phyloP scores from a whole-genome alignment of 2,329 filamentous ascomycete genomes.

The Penicillium sp. region DNA sequence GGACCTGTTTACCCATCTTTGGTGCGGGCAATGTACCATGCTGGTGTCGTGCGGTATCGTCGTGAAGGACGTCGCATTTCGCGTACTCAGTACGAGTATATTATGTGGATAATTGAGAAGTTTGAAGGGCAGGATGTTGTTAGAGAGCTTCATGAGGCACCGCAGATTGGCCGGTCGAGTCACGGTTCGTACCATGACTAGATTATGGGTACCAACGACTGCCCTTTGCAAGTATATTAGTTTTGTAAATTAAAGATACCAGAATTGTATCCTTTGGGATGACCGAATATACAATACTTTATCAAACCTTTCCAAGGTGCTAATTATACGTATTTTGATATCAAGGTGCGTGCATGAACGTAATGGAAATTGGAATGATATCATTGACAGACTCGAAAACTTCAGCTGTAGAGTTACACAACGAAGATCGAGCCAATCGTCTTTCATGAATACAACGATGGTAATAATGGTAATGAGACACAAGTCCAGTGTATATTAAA shows the following conservation, averaged over 20 bases:
- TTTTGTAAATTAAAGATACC: conserved; percentile 12
- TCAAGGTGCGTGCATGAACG: background rate
- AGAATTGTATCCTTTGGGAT: background rate
- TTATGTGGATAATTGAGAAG: conserved; percentile 43
- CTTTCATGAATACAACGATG: conserved; percentile 10
- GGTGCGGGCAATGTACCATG: conserved; percentile 51
- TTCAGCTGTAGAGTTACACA: conserved; percentile 6
- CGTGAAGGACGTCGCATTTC: conserved; percentile 37
- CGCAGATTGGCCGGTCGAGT: conserved; percentile 14
- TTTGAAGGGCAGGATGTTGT: conserved; percentile 47
- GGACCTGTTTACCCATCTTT: conserved; percentile 46
- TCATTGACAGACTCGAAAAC: background rate
- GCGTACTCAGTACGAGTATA: conserved; percentile 40
- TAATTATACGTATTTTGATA: background rate
- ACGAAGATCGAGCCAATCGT: background rate
- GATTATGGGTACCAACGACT: background rate
- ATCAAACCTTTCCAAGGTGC: background rate
- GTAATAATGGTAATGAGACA: conserved; percentile 8
- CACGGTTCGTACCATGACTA: background rate
- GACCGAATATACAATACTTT: background rate
- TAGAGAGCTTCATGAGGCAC: conserved; percentile 22
- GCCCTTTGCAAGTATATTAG: background rate
- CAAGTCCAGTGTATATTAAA: conserved; percentile 19
- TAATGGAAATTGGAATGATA: background rate
- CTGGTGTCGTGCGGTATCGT: conserved; percentile 48